Percentiles rank a stretch among this genome's conserved stretches.
Evolutionary conservation across 2,329 filamentous ascomycete species (phyloP).

Genomic region (Dactylellina parvicollis): DNA sequence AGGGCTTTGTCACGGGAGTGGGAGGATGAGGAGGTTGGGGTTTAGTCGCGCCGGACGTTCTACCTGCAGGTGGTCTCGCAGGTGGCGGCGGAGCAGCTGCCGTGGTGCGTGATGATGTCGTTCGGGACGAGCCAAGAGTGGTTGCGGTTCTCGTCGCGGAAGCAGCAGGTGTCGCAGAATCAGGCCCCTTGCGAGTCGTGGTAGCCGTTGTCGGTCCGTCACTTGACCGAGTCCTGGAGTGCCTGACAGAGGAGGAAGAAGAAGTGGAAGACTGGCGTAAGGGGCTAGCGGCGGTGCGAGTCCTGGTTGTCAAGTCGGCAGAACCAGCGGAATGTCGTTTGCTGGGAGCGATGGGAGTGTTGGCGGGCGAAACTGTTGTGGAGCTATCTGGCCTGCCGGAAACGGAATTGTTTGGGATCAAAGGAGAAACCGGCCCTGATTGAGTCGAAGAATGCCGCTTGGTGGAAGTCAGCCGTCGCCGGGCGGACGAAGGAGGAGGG

Average conservation of each 20-base stretch:
- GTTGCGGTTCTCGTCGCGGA: slow-evolving; percentile 23
- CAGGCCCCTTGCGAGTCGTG: slow-evolving; percentile 29
- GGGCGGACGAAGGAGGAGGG: slow-evolving; percentile 37
- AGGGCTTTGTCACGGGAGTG: background rate
- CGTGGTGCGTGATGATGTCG: slow-evolving; percentile 25
- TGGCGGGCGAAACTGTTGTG: slow-evolving; percentile 45
- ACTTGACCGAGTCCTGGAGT: slow-evolving; percentile 39
- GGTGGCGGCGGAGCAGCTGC: slow-evolving; percentile 23
- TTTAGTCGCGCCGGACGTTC: slow-evolving; percentile 32
- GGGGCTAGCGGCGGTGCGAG: slow-evolving; percentile 43
- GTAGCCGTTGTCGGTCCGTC: slow-evolving; percentile 29
- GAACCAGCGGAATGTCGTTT: slow-evolving; percentile 47
- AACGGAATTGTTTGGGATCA: slow-evolving; percentile 50
- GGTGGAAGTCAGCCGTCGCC: slow-evolving; percentile 48
- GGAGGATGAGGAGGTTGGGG: slow-evolving; percentile 19
- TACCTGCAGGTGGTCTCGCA: slow-evolving; percentile 26
- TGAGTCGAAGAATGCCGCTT: slow-evolving; percentile 49
- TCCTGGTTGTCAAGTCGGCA: slow-evolving; percentile 31
- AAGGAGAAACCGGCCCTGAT: slow-evolving; percentile 45
- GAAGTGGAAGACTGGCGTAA: slow-evolving; percentile 43
- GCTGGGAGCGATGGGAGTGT: slow-evolving; percentile 34
- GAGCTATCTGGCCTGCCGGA: slow-evolving; percentile 50
- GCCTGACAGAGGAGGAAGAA: slow-evolving; percentile 37
- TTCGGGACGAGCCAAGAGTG: slow-evolving; percentile 33
- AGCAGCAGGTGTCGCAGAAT: slow-evolving; percentile 30